These are phyloP conservation scores for Ogataea glucozyma DNA, from an alignment of 805 yeast species.

Conservation along the genomic window DNA sequence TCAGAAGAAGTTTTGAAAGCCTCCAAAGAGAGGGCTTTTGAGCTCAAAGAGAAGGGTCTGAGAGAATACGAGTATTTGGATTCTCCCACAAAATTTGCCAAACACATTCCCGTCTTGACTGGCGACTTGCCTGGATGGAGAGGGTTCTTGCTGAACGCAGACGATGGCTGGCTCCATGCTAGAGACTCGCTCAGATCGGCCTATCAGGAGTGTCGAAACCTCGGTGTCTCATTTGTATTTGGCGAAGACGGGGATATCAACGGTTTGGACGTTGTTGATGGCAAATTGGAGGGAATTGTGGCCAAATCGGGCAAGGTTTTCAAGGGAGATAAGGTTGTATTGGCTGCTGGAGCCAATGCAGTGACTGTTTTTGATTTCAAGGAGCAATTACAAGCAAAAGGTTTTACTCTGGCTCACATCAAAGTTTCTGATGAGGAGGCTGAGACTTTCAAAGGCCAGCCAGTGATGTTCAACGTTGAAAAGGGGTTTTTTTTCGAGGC, in stretches of 20 bases:
- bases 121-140: slow-evolving; percentile 12
- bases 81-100: slow-evolving; percentile 21
- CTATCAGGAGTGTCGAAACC: slow-evolving; percentile 17
- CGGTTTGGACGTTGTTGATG: slow-evolving; percentile 7
- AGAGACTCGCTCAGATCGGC: slow-evolving; percentile 30
- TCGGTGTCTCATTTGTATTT: slow-evolving; percentile 24
- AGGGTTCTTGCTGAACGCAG: slow-evolving; percentile 27
- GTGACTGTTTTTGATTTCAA: slow-evolving; percentile 35
- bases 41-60: slow-evolving; percentile 24
- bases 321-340: slow-evolving; percentile 33
- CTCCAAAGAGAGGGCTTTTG: slow-evolving; percentile 26
- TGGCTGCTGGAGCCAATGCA: slow-evolving; percentile 41
- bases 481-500: slow-evolving; percentile 50
- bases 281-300: slow-evolving; percentile 8
- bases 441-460: slow-evolving; percentile 36
- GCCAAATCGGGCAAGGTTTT: slow-evolving; percentile 31
- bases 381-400: slow-evolving; percentile 38
- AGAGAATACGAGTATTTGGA: slow-evolving; percentile 22
- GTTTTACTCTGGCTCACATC: slow-evolving; percentile 41
- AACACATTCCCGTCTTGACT: slow-evolving; percentile 13
- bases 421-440: slow-evolving; percentile 38
- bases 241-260: slow-evolving; percentile 15
- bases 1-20: slow-evolving; percentile 22
- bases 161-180: slow-evolving; percentile 35
- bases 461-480: slow-evolving; percentile 44